Evolutionary conservation across 176 grass and related monocot genomes (phyloP), one percentile per base, ranked within the genome.

Genomic region (Thalia dealbata): DNA sequence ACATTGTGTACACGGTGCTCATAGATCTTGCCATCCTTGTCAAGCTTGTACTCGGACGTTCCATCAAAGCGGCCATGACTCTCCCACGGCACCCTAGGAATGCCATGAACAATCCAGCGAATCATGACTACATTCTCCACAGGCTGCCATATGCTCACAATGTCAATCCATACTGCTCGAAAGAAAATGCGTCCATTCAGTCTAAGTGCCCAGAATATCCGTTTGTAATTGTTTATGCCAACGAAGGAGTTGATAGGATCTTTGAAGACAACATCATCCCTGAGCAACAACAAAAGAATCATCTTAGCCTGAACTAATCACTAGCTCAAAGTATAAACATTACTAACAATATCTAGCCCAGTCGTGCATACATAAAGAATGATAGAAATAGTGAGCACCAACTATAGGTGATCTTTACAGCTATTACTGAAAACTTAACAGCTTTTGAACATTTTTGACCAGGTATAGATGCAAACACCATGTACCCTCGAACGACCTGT

Each of bases 181-280:
- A 99, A 93, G 76, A 99, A 90, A 60, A 99, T 85, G 10, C 55
- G 78, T 35, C 90, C 90, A 48, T 77, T 90, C 51, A 93, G 81
- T 67, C 83, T 84, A 50, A 99, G 78, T 48, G 66, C 82, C 85
- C 83, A 88, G 73, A 99, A 93, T 78, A 99, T 78, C 41, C 74
- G 86, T 85, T 73, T 93, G 75, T 99, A 99, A 82, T 91, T 99
- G 64, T 90, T 79, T 50, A 99, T 71, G 32, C 90, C 95, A 21
- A 69, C 24, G 14, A 99, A 93, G 71, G 88, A 91, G 84, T 91
- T 99, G 50, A 91, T 67, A 69, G 90, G 90, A 69, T 92, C 85
- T 87, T 84, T 86, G 85, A 99, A 93, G 76, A 93, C 87, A 69
- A 99, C 83, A 80, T 99, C 95, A 70, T 99, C 95, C 84, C 95